A percentile compares a stretch with the other conserved stretches of the same genome.
These are phyloP conservation scores for Juglanconis sp. DNA, from an alignment of 2,329 filamentous ascomycete species.

Conservation along the genomic window DNA sequence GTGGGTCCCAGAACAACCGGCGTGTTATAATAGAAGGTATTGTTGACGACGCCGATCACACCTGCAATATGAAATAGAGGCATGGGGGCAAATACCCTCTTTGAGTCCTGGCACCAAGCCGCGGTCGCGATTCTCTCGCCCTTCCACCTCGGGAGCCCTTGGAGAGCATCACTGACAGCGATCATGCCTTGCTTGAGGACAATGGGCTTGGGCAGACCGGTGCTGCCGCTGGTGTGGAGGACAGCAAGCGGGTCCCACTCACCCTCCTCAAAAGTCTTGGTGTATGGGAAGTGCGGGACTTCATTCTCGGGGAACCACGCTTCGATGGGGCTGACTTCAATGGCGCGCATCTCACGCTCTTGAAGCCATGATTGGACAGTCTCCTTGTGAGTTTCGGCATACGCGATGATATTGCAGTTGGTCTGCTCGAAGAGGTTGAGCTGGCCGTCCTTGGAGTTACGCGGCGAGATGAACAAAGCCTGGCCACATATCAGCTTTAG, in stretches of 20 bases:
- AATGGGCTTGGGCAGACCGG: conserved; percentile 46
- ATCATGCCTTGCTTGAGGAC: conserved; percentile 36
- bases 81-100: conserved; percentile 24
- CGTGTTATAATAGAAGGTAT: conserved; percentile 30
- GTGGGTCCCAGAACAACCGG: conserved; percentile 28
- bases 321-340: conserved; percentile 31
- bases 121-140: neutral
- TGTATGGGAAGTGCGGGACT: conserved; percentile 35
- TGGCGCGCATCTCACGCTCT: conserved; percentile 35
- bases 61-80: conserved; percentile 39
- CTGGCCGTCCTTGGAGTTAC: conserved; percentile 44
- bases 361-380: conserved; percentile 35
- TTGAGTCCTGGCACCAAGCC: neutral
- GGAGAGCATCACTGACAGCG: conserved; percentile 31
- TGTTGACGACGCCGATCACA: conserved; percentile 23
- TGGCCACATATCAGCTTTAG: conserved; percentile 9
- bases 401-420: conserved; percentile 38
- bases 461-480: conserved; percentile 42
- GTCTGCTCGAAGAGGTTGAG: conserved; percentile 42
- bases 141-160: conserved; percentile 23
- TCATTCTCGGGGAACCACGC: conserved; percentile 35
- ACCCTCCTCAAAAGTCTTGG: conserved; percentile 39
- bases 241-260: conserved; percentile 39
- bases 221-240: conserved; percentile 45
- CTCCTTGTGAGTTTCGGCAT: conserved; percentile 27